phyloP scores from a whole-genome alignment of 805 yeast genomes.

The Zygotorulaspora chibaensis region DNA sequence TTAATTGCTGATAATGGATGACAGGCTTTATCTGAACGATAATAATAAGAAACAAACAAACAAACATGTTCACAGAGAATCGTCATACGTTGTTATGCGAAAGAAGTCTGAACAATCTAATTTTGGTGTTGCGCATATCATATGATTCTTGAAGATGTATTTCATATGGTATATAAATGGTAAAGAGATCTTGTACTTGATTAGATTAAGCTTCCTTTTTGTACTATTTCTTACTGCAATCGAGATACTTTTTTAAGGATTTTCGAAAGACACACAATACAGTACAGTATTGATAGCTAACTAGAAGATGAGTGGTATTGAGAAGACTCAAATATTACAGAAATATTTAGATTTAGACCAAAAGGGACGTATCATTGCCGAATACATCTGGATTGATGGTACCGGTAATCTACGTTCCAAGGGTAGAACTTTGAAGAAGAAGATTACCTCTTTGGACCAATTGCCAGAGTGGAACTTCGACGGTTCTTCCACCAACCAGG shows the following conservation, averaged over 20 bases:
- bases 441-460: slow-evolving; percentile 70
- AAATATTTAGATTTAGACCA: slow-evolving; percentile 84
- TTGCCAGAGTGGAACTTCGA: slow-evolving; percentile 99
- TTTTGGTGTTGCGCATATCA: not conserved
- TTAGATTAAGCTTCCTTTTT: not conserved
- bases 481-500: slow-evolving; percentile 98
- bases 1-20: not conserved
- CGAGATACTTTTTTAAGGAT: slow-evolving; percentile 1
- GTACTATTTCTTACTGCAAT: not conserved
- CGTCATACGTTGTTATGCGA: slow-evolving; percentile 1
- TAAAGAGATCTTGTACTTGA: slow-evolving; percentile 1
- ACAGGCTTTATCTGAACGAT: not conserved
- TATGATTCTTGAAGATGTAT: not conserved
- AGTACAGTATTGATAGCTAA: not conserved
- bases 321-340: slow-evolving; percentile 72
- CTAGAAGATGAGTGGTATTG: slow-evolving; percentile 24
- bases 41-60: not conserved
- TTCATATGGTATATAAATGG: not conserved
- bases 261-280: not conserved
- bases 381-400: slow-evolving; percentile 97
- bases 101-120: not conserved
- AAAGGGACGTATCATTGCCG: slow-evolving; percentile 84
- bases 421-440: slow-evolving; percentile 77
- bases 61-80: not conserved
- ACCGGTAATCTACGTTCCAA: slow-evolving; percentile 88